phyloP scores from a whole-genome alignment of 2,329 filamentous ascomycete species.

The Trichoderma afroharzianum region DNA sequence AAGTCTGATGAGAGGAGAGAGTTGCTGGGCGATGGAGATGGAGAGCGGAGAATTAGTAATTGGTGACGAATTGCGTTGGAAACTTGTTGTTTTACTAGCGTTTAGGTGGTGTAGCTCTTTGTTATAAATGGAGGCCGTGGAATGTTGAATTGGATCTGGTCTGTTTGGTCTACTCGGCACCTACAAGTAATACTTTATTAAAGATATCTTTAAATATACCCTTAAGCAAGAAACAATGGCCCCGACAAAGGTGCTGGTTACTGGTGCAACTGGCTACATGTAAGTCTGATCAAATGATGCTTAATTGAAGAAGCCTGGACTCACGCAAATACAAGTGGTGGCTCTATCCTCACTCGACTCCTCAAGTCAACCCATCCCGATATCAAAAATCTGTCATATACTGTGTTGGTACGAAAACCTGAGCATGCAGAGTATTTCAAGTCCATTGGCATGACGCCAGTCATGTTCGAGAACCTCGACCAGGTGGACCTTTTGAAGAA shows the following conservation, averaged over 20 bases:
- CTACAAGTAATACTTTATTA: not conserved
- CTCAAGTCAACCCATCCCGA: slow-evolving; percentile 21
- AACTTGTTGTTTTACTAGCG: not conserved
- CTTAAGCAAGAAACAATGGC: slow-evolving; percentile 9
- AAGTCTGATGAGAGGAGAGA: not conserved
- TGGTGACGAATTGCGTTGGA: not conserved
- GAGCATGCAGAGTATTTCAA: slow-evolving; percentile 25
- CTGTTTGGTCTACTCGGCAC: not conserved
- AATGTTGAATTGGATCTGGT: not conserved
- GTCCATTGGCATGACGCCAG: slow-evolving; percentile 22
- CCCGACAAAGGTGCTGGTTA: slow-evolving; percentile 25
- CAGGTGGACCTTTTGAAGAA: slow-evolving; percentile 23
- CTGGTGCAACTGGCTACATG: slow-evolving; percentile 30
- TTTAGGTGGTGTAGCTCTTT: not conserved
- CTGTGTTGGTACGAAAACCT: slow-evolving; percentile 27
- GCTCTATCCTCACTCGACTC: slow-evolving; percentile 25
- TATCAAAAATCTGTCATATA: slow-evolving; percentile 22
- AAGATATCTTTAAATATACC: not conserved
- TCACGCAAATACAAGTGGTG: slow-evolving; percentile 23
- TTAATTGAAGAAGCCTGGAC: not conserved
- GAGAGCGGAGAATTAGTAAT: not conserved
- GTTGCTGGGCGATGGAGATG: not conserved
- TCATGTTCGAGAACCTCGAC: slow-evolving; percentile 26
- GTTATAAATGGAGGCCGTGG: not conserved
- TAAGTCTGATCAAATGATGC: not conserved